Evolutionary conservation across 2,329 filamentous ascomycete genomes (phyloP).

Genomic region (Penicillium sp.): DNA sequence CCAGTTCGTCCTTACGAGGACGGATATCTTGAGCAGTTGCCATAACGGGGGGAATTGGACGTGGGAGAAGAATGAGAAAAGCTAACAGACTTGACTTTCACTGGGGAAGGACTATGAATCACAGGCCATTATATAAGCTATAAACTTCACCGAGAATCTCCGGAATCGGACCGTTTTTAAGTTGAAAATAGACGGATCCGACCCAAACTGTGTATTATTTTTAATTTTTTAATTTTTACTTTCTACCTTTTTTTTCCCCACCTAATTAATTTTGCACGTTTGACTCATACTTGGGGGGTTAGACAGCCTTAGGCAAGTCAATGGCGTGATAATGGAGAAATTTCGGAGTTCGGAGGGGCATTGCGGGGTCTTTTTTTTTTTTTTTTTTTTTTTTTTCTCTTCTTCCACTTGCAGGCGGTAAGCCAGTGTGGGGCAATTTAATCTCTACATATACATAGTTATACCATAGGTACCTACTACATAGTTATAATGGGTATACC

Average conservation of each 20-base stretch:
- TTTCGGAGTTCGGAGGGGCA: constrained; percentile 12
- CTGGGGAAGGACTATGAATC: constrained; percentile 10
- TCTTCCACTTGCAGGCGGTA: neutral
- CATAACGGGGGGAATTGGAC: constrained; percentile 19
- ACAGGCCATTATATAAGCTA: constrained; percentile 10
- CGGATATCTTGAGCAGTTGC: constrained; percentile 36
- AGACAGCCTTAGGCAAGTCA: neutral
- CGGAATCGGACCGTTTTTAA: constrained; percentile 13
- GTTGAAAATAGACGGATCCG: neutral
- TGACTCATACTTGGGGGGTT: neutral
- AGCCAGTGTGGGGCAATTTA: neutral
- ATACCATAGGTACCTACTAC: neutral
- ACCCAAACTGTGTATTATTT: neutral
- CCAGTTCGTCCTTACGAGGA: constrained; percentile 25
- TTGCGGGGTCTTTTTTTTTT: constrained; percentile 13
- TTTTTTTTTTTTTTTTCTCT: constrained; percentile 2
- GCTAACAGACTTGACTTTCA: neutral
- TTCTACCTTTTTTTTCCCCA: neutral
- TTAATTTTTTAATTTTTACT: neutral
- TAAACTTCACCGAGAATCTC: constrained; percentile 9
- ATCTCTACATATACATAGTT: neutral
- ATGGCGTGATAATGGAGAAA: constrained; percentile 2
- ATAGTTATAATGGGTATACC: neutral
- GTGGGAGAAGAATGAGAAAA: constrained; percentile 4
- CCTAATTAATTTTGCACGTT: neutral